Conservation (phyloP, 345 rosid genomes). For the Moricandia arvensis region DNA sequence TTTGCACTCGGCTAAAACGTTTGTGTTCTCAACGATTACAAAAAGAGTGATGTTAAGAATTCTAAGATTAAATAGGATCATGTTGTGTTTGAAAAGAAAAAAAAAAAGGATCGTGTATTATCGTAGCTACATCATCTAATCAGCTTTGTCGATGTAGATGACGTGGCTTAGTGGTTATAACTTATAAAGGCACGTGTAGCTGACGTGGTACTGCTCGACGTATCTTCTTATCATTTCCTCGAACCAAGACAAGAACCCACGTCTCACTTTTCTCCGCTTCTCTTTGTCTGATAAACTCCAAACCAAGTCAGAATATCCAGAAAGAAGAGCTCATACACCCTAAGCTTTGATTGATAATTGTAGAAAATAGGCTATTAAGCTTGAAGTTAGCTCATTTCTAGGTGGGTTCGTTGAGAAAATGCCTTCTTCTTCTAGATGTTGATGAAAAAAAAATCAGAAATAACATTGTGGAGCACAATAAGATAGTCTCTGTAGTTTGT, state of each 20-base stretch:
- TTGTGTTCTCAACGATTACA: too few species aligned
- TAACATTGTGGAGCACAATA: too few species aligned
- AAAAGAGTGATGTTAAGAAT: too few species aligned
- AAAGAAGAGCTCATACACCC: neutral
- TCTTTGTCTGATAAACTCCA: slow-evolving; percentile 24
- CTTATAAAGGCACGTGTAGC: slow-evolving; percentile 13
- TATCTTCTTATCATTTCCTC: slow-evolving; percentile 24
- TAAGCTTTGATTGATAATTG: neutral
- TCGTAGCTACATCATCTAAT: too few species aligned
- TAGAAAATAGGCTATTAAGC: slow-evolving; percentile 1
- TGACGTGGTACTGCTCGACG: slow-evolving; percentile 18
- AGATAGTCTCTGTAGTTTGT: neutral
- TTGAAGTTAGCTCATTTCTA: slow-evolving; percentile 6
- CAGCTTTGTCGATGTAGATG: too few species aligned
- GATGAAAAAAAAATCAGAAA: too few species aligned
- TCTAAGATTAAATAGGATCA: too few species aligned
- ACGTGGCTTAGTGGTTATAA: neutral
- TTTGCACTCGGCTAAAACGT: too few species aligned
- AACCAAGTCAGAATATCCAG: slow-evolving; percentile 17
- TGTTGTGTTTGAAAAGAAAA: too few species aligned
- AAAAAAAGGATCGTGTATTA: too few species aligned
- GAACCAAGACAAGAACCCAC: slow-evolving; percentile 9
- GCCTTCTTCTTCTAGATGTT: neutral
- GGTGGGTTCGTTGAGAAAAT: slow-evolving; percentile 28
- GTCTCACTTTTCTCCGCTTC: slow-evolving; percentile 33